Evolutionary conservation across 495 filamentous ascomycete genomes (phyloP), one percentile per base, ranked within the genome.

Genomic region (Penicillium lagena): DNA sequence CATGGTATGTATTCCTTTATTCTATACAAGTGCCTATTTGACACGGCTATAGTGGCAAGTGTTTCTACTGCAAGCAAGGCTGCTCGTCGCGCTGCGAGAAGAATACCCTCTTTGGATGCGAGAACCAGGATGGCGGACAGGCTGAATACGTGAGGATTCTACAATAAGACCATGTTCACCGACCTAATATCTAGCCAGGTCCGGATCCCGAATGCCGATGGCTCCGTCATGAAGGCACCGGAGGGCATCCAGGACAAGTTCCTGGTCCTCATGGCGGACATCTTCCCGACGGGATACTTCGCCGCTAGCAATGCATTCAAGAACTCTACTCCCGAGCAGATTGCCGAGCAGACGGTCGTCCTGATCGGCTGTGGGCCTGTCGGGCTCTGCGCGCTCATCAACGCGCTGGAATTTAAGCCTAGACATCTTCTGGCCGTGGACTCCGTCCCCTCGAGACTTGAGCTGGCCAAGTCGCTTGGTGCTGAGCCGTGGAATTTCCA

Each of bases 341-440:
- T 86, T 42, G 57, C 72, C 12, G 79, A 89, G 47, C 79, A 83
- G 44, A 86, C 80, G 7, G 87, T 87, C 0, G 84, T 95, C 1
- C 59, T 95, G 28, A 82, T 96, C 47, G 93, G 90, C 9, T 96
- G 90, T 60, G 93, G 93, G 31, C 87, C 87, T 1, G 87, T 90
- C 12, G 91, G 90, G 2, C 72, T 96, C 17, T 96, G 91, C 51
- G 89, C 90, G 2, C 68, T 96, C 40, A 80, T 95, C 50, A 86
- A 89, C 52, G 87, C 88, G 1, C 68, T 87, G 17, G 85, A 93
- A 47, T 86, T 82, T 56, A 80, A 79, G 58, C 89, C 90, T 7
- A 87, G 84, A 63, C 78, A 89, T 49, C 54, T 98, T 10, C 78
- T 96, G 45, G 90, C 90, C 1, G 82, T 96, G 14, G 93, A 98